Evolutionary conservation across 371 early-diverging fungal genomes (phyloP), one percentile per base, ranked within the genome.

Genomic region (Zancudomyces culisetae): DNA sequence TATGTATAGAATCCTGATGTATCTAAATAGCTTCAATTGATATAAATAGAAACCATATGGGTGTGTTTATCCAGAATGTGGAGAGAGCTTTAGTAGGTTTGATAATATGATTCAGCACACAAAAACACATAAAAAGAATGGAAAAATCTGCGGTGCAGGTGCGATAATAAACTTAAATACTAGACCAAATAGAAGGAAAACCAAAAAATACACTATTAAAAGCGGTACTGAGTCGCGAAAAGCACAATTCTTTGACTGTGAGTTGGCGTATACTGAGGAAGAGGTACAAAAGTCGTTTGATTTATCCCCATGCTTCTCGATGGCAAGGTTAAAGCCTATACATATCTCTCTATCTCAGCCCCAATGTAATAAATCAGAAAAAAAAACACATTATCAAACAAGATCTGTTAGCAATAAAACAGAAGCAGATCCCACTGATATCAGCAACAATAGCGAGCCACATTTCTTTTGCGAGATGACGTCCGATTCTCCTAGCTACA

Each of bases 91-190:
- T 62, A 83, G 87, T 43, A 75, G 94, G 43, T 83, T 84, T 54
- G 89, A 86, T 63, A 85, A 87, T 55, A 88, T 86, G 86, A 81
- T 84, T 80, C 87, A 89, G 57, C 89, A 89, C 54, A 84, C 81
- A 60, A 78, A 83, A 8, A 83, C 84, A 21, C 87, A 85, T 52
- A 64, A 42, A 26, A 27, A 56, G 43, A 62, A 60, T 19, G 69
- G 68, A 13, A 42, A 6, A 26, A n/a, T 13, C 8, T 13, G n/a
- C n/a, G 27, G 48, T 3, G 48, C 48, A 3, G 4, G n/a, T 2
- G 8, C 18, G 3, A 48, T 48, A 23, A n/a, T 48, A 10, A 48
- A 48, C 48, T 48, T 27, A 35, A 10, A 6, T 15, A 15, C 35
- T 15, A 35, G 15, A 35, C 6, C 6, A 15, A 15, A 15, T 6